Percentiles rank a stretch among this genome's conserved stretches.
Evolutionary conservation across 257 asterid species (phyloP).

Genomic region (Fraxinus anomala): DNA sequence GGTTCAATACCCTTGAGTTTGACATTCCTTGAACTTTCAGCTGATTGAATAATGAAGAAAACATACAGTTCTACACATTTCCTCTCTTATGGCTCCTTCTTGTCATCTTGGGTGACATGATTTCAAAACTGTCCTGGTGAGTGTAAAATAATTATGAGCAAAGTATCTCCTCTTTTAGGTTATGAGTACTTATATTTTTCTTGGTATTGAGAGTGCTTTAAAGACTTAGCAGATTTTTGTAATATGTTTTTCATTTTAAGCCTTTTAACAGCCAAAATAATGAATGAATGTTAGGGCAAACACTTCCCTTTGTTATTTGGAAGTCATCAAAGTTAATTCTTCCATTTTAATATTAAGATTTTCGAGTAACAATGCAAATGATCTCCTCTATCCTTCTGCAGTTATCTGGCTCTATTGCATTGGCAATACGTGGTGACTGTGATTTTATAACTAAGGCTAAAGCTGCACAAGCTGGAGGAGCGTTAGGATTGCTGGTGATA

Average conservation of each 20-base stretch:
- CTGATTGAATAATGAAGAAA: background rate
- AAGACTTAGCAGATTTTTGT: slow-evolving; percentile 7
- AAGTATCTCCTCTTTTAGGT: slow-evolving; percentile 17
- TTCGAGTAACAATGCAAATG: slow-evolving; percentile 16
- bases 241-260: slow-evolving; percentile 2
- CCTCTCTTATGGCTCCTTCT: background rate
- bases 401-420: slow-evolving; percentile 70
- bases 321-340: slow-evolving; percentile 1
- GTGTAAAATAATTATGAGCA: slow-evolving; percentile 15
- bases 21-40: background rate
- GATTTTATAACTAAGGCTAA: slow-evolving; percentile 74
- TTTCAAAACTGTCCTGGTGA: slow-evolving; percentile 1
- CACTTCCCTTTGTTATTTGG: slow-evolving; percentile 10
- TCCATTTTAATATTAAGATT: slow-evolving; percentile 1
- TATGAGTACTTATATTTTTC: background rate
- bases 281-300: slow-evolving; percentile 3
- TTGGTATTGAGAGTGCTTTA: slow-evolving; percentile 12
- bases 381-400: slow-evolving; percentile 42
- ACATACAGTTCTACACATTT: background rate
- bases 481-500: slow-evolving; percentile 73
- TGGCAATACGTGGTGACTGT: slow-evolving; percentile 88
- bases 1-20: background rate
- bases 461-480: slow-evolving; percentile 81
- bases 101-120: background rate
- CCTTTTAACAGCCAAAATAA: background rate